Evolutionary conservation across 75 land plant genomes (phyloP).

Genomic region (Pinus tabuliformis): DNA sequence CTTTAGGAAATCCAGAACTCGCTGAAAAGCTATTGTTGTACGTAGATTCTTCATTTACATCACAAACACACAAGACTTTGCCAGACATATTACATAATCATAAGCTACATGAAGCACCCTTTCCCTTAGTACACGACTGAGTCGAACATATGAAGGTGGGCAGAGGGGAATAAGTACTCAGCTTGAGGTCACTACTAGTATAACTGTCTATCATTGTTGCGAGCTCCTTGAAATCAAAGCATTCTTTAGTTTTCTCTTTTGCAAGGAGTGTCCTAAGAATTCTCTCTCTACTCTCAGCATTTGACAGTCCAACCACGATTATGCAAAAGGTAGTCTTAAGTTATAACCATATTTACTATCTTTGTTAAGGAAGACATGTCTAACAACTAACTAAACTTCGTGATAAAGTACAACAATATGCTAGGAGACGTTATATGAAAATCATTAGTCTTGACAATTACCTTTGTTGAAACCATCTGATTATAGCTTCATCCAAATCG

Average conservation of each 20-base stretch:
- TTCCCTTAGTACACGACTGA: not conserved
- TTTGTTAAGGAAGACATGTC: not conserved
- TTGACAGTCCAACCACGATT: slow-evolving; percentile 40
- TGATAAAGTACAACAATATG: too few species aligned
- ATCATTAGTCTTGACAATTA: not conserved
- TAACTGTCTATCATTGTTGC: slow-evolving; percentile 39
- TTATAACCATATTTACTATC: not conserved
- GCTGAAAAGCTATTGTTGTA: slow-evolving; percentile 38
- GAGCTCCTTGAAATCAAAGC: slow-evolving; percentile 32
- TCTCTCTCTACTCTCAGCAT: slow-evolving; percentile 41
- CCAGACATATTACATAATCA: not conserved
- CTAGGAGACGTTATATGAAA: not conserved
- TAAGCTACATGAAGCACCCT: not conserved
- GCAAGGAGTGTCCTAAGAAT: slow-evolving; percentile 39
- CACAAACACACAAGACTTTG: not conserved
- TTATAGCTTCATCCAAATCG: slow-evolving; percentile 52
- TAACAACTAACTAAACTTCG: too few species aligned
- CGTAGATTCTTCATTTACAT: slow-evolving; percentile 27
- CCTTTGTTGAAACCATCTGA: slow-evolving; percentile 49
- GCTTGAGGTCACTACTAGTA: slow-evolving; percentile 49
- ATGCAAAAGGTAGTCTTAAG: slow-evolving; percentile 11
- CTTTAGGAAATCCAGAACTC: slow-evolving; percentile 32
- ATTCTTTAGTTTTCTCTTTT: slow-evolving; percentile 27
- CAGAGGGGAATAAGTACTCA: not conserved
- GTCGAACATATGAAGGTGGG: too few species aligned